Evolutionary conservation across 306 rosid species (phyloP), one percentile per base, ranked within the genome.

Genomic region (Vigna mungo): DNA sequence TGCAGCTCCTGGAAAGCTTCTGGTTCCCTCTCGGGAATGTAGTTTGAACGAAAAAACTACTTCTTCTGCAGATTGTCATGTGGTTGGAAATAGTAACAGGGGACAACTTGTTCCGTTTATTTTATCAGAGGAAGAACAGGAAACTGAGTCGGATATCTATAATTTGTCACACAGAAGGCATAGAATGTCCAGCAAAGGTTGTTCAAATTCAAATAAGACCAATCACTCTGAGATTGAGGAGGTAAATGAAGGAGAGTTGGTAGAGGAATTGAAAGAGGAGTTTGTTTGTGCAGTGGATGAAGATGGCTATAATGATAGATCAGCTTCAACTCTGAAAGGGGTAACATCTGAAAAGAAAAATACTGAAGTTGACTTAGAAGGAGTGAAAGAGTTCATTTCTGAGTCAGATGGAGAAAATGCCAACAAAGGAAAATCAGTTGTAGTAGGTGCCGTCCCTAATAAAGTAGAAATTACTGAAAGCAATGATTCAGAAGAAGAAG

Each of bases 151-250:
- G 76, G 82, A 84, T 68, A 63, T 58, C 51, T 71, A 80, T 59
- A 69, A 70, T 49, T 78, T 84, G 69, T 78, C 83, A 67, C 81
- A 6, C 60, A 77, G 87, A 71, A 80, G 79, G 74, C 82, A 46
- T 86, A 83, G 83, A 78, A 75, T 65, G 66, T 71, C 87, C 68
- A 80, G 55, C 9, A 80, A 80, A 83, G 80, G 53, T 47, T 34
- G 43, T 41, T 66, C 71, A 12, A 43, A 39, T 85, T 79, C 87
- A 5, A 60, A 61, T 39, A 90, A 89, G 86, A 68, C 23, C 65
- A 60, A 73, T 53, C 74, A 74, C 80, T 65, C 39, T 21, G 85
- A 85, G 89, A 82, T 75, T 83, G 90, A 82, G 74, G 88, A 75
- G 80, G 53, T 72, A 77, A 9, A 59, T 56, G 41, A 68, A 55